Base-by-base conservation (phyloP, 805 yeast genomes). In the Myxozyma udenii region DNA sequence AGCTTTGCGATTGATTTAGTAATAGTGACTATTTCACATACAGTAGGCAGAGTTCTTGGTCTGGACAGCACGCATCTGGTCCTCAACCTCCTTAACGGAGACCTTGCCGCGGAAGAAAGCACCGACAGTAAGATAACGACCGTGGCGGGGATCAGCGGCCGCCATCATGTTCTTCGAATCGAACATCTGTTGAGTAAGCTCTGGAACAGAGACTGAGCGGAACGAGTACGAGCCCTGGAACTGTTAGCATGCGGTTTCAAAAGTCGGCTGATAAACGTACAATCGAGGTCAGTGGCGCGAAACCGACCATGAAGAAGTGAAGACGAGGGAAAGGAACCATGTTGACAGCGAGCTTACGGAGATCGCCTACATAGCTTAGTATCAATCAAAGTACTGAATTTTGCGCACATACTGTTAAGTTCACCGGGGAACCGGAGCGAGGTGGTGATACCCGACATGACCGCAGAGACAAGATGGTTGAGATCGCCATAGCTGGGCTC, bases 381-480 rank as follows among this genome's bases (percentile, higher is more conserved):
- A 28, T 24, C 14, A 11, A 14, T 32, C 18, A 24, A n/a, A 25
- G 32, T n/a, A 21, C 14, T 5, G 19, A 46, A 1, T 21, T 5
- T 5, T 9, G 25, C 21, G 2, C 7, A 32, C 55, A 9, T 51
- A 52, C 59, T 58, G 75, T 89, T 89, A 67, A 89, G 80, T 74
- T 89, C 96, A 68, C 96, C 96, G 56, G 97, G 97, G 77, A 84
- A 89, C 72, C 97, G 85, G 64, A 89, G 77, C 9, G 95, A 87
- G 18, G 97, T 90, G 51, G 97, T 89, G 53, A 89, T 91, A 72
- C 97, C 97, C 21, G 95, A 84, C 97, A 89, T 89, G 48, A 89
- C 96, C 44, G 87, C 78, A 22, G 95, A 85, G 38, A 89, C 93
- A 66, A 89, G 79, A 62, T 79, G 81, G 74, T 89, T 89, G 66